These are phyloP conservation scores for Nigrograna mackinnonii DNA, from an alignment of 2,329 filamentous ascomycete genomes.

Conservation along the genomic window DNA sequence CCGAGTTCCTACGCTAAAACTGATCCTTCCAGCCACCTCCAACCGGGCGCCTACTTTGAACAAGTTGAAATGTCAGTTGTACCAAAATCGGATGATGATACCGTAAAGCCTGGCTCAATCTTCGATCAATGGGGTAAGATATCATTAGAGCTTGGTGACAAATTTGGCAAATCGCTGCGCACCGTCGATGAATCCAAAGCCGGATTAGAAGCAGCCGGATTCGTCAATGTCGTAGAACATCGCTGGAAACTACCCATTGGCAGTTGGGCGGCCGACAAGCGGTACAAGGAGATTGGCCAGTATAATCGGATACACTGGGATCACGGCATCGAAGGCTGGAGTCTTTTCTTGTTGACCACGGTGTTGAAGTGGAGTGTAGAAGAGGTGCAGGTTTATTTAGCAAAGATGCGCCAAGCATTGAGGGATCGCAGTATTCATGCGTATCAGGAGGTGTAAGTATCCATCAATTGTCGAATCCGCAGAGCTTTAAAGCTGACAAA, in stretches of 20 bases:
- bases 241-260: slow-evolving; percentile 40
- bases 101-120: slow-evolving; percentile 17
- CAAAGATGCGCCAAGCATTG: slow-evolving; percentile 27
- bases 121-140: slow-evolving; percentile 28
- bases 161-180: slow-evolving; percentile 37
- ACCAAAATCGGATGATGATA: slow-evolving; percentile 30
- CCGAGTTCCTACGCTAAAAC: not conserved
- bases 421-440: slow-evolving; percentile 29
- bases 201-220: slow-evolving; percentile 56
- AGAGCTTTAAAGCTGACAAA: slow-evolving; percentile 2
- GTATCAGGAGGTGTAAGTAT: slow-evolving; percentile 27
- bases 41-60: slow-evolving; percentile 34
- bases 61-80: slow-evolving; percentile 28
- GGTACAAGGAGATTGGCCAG: slow-evolving; percentile 55
- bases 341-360: slow-evolving; percentile 22
- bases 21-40: slow-evolving; percentile 16
- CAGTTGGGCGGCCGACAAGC: slow-evolving; percentile 34
- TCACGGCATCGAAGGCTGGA: slow-evolving; percentile 31
- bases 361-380: slow-evolving; percentile 43
- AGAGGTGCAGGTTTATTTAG: slow-evolving; percentile 48
- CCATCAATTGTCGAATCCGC: not conserved
- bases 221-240: slow-evolving; percentile 54
- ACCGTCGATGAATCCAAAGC: slow-evolving; percentile 43
- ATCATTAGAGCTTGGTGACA: slow-evolving; percentile 28
- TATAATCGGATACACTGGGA: slow-evolving; percentile 29